Evolutionary conservation across 1,284 basidiomycete species (phyloP), one percentile per base, ranked within the genome.

Genomic region (Singerocomus inundabilis): DNA sequence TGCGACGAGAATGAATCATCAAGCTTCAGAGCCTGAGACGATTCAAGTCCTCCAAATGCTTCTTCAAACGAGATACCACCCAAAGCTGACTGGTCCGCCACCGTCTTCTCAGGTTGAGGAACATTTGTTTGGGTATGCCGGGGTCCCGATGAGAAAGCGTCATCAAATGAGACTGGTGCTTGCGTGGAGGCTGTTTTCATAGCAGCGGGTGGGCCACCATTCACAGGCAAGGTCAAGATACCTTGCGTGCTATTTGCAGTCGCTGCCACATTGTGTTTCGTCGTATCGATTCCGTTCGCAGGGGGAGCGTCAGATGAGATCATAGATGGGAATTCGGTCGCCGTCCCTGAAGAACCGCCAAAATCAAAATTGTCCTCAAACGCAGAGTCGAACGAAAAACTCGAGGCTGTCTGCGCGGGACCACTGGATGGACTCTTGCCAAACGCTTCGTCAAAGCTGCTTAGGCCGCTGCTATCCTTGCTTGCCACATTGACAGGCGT

Each of bases 331-430:
- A 70, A 58, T 28, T 61, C 60, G 21, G 67, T 58, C 44, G 58
- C 63, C 6, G 65, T 51, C 16, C 72, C 72, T 10, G 76, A 72
- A 1, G 78, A 74, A 39, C 80, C 74, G 2, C 72, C 75, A 57
- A 94, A 94, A 70, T 93, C 91, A 64, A 93, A 93, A 56, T 89
- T 87, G 60, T 93, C 91, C 31, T 93, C 91, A 59, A 93, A 93
- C n/a, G 75, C 78, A 48, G 80, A 73, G 51, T 85, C 86, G 52
- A 90, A 86, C 10, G 80, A 73, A 57, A 85, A 81, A 15, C 71
- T 69, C 4, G 79, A 72, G 4, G 72, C 60, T 4, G 74, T 68
- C 31, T 61, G 64, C 16, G 62, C 49, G 3, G 73, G 61, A 8
- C 71, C 63, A 31, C 54, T 61, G 32, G 73, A 67, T 9, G 81